Conservation (phyloP, 2,329 filamentous ascomycete genomes). For the Bipolaris cookei region DNA sequence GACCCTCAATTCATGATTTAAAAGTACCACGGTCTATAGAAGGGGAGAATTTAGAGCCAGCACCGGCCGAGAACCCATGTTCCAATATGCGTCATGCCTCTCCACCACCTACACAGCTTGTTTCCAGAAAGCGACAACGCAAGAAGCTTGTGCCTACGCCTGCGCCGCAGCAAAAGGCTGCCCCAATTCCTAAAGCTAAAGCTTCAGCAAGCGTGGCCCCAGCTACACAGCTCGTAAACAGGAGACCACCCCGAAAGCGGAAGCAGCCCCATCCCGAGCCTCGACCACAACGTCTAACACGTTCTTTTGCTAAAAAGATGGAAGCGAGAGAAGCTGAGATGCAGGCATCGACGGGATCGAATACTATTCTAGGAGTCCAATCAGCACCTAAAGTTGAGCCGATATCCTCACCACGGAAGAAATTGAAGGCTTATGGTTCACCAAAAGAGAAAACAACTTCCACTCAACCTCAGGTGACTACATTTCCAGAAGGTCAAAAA, state of each 20-base stretch:
- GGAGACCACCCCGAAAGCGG: conserved; percentile 6
- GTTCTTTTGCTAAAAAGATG: conserved; percentile 17
- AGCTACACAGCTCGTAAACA: conserved; percentile 12
- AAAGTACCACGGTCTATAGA: conserved; percentile 10
- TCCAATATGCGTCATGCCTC: neutral
- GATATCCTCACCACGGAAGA: conserved; percentile 5
- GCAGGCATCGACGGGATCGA: neutral
- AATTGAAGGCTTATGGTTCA: neutral
- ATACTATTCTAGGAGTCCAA: neutral
- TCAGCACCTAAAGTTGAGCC: conserved; percentile 35
- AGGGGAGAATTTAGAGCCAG: neutral
- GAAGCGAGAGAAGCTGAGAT: conserved; percentile 3
- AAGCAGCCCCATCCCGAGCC: conserved; percentile 8
- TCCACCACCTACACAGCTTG: conserved; percentile 8
- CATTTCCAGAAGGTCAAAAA: neutral
- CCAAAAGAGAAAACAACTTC: neutral
- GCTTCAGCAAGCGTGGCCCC: neutral
- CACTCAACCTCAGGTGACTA: neutral
- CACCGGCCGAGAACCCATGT: neutral
- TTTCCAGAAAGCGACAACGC: neutral
- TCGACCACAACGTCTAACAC: conserved; percentile 11
- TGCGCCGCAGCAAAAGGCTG: neutral
- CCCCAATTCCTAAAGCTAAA: neutral
- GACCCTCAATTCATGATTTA: conserved; percentile 28
- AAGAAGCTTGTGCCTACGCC: neutral